Evolutionary conservation across 768 basidiomycete genomes (phyloP).

Genomic region (Russula virescens): DNA sequence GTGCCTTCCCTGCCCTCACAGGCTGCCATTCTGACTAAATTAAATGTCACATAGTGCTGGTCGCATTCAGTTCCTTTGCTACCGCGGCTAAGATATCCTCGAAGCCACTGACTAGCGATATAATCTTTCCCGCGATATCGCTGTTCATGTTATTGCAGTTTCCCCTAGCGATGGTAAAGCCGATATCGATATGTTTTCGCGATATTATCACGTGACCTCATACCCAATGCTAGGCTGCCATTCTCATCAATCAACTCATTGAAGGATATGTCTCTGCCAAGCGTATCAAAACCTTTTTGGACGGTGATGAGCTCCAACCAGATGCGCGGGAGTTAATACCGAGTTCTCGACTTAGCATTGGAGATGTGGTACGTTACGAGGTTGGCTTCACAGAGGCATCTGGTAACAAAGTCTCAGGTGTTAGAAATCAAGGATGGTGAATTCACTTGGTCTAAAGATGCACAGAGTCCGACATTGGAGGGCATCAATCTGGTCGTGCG

Average conservation of each 20-base stretch:
- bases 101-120: conserved; percentile 75
- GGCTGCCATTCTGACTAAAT: conserved; percentile 6
- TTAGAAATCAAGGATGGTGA: conserved; percentile 69
- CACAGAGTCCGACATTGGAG: conserved; percentile 59
- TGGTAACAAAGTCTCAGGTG: conserved; percentile 35
- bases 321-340: conserved; percentile 61
- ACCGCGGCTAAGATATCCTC: conserved; percentile 56
- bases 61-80: conserved; percentile 80
- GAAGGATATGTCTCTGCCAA: conserved; percentile 81
- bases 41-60: conserved; percentile 42
- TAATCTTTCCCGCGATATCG: conserved; percentile 95
- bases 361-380: conserved; percentile 47
- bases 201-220: neutral
- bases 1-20: neutral
- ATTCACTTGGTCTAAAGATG: conserved; percentile 70
- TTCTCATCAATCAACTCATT: conserved; percentile 75
- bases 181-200: conserved; percentile 18
- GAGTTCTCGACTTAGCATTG: conserved; percentile 39
- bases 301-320: conserved; percentile 70
- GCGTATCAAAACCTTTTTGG: conserved; percentile 71
- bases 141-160: conserved; percentile 85
- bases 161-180: conserved; percentile 81
- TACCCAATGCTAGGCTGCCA: conserved; percentile 45
- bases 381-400: neutral
- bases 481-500: conserved; percentile 66